These are phyloP conservation scores for Physcomitrellopsis africana DNA, from an alignment of 225 moss, liverwort and hornwort genomes.

Conservation along the genomic window DNA sequence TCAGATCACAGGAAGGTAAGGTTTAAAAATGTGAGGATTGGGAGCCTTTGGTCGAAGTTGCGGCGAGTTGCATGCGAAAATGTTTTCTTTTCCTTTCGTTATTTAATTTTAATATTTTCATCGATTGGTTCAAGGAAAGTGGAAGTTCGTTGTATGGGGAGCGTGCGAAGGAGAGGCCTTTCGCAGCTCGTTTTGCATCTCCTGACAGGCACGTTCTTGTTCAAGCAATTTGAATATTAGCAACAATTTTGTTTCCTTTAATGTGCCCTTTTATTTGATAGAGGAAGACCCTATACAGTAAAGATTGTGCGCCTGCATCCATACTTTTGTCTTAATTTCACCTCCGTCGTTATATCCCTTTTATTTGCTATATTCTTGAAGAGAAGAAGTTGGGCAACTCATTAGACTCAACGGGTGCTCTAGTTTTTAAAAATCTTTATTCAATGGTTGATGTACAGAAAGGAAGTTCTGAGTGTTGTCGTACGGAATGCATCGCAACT, in stretches of 20 bases:
- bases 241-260: not conserved
- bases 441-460: slow-evolving; percentile 47
- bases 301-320: not conserved
- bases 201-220: slow-evolving; percentile 66
- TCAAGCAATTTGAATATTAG: not conserved
- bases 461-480: slow-evolving; percentile 85
- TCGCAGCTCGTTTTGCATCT: slow-evolving; percentile 94
- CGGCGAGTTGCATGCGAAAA: not conserved
- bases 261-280: too few relatives aligned
- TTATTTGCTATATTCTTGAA: not conserved
- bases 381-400: not conserved
- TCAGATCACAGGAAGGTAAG: not conserved
- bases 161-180: slow-evolving; percentile 88
- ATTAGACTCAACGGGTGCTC: not conserved
- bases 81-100: not conserved
- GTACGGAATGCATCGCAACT: slow-evolving; percentile 74
- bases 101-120: slow-evolving; percentile 1
- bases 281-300: too few relatives aligned
- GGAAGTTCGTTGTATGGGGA: slow-evolving; percentile 78
- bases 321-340: not conserved
- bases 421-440: not conserved
- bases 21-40: slow-evolving; percentile 1
- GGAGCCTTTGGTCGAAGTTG: not conserved
- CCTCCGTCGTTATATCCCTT: not conserved
- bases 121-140: slow-evolving; percentile 57